These are phyloP conservation scores for Citrus cavaleriei DNA, from an alignment of 345 rosid species.

Conservation along the genomic window DNA sequence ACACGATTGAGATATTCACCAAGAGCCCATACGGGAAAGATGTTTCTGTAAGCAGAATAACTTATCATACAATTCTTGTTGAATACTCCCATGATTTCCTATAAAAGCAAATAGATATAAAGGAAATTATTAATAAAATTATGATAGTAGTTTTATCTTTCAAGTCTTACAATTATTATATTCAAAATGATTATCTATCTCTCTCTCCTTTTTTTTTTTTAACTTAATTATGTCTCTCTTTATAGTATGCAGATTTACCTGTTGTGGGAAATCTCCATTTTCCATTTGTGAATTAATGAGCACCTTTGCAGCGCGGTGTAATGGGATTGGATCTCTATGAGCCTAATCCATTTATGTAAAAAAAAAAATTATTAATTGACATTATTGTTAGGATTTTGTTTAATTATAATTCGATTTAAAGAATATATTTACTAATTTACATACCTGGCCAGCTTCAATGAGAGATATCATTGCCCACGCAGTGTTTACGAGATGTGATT, in stretches of 20 bases:
- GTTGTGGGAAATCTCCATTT: conserved; percentile 71
- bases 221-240: not conserved
- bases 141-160: no score
- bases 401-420: not conserved
- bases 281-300: conserved; percentile 52
- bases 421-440: not conserved
- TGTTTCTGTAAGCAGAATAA: conserved; percentile 53
- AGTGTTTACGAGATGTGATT: conserved; percentile 55
- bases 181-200: not conserved
- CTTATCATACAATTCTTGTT: conserved; percentile 63
- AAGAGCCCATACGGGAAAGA: conserved; percentile 66
- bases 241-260: conserved; percentile 24
- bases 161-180: not conserved
- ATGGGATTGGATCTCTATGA: conserved; percentile 49
- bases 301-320: conserved; percentile 51
- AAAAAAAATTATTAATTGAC: not conserved
- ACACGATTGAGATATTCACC: conserved; percentile 48
- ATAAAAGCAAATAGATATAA: no score
- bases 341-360: conserved; percentile 20
- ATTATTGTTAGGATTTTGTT: not conserved
- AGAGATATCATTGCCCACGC: conserved; percentile 74
- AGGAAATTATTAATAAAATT: no score
- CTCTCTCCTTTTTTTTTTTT: no score
- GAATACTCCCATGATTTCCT: conserved; percentile 71
- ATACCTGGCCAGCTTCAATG: conserved; percentile 65